Evolutionary conservation across 148 eudicot species (phyloP), one percentile per base, ranked within the genome.

Genomic region (Chenopodium album): DNA sequence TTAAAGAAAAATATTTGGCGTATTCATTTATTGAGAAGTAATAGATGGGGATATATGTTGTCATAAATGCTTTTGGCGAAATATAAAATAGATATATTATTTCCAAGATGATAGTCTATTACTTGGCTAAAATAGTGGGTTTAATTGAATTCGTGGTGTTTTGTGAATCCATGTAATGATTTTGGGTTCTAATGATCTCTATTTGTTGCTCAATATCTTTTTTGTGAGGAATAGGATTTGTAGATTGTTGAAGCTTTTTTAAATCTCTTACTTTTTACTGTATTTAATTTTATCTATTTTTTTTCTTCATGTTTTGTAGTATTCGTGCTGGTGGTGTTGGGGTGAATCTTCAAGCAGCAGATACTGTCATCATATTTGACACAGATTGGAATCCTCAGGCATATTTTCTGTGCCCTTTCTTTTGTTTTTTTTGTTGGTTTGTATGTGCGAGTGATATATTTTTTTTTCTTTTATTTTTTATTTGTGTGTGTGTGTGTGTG

Each of bases 361-460:
- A 97, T 88, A 97, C 99, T 20, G 99, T 97, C 76, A 97, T 97
- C 87, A 94, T 97, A 79, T 97, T 97, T 83, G 99, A 97, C 83
- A 97, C 99, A 8, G 99, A 97, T 84, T 97, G 99, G 99, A 97
- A 97, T 88, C 99, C 99, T 71, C 99, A 97, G 98, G 99, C 83
- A 90, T 78, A 73, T 76, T 9, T 1, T 44, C 66, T 77, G 11
- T 28, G 66, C 63, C 26, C 9, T 37, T 44, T 2, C 73, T 28
- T 56, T 7, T 62, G 31, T 79, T 69, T 56, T 37, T 41, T 41
- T 6, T 6, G 44, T 41, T 41, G 44, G 23, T 32, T 19, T 69
- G 73, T 32, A 2, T 69, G 47, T 41, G 44, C 6, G 7, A 4
- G 7, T 17, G n/a, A 17, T 5, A 4, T 37, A 23, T 37, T 41